phyloP scores from a whole-genome alignment of 2,329 filamentous ascomycete genomes.

The Xylariaceae sp. region DNA sequence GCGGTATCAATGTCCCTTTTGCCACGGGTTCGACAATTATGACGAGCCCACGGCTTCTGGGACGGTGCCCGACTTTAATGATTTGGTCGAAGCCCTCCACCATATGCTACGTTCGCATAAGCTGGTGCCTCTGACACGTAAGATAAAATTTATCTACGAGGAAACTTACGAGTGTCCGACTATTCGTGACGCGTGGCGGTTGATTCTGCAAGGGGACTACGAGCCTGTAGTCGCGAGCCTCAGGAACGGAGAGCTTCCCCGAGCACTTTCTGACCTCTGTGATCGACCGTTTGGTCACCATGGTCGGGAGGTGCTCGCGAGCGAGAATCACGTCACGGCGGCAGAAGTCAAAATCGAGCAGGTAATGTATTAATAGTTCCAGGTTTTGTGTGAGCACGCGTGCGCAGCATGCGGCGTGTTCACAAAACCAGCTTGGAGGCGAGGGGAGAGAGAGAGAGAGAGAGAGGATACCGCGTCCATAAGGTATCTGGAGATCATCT shows the following conservation, averaged over 20 bases:
- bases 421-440: neutral
- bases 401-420: neutral
- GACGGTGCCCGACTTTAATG: neutral
- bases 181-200: slow-evolving; percentile 6
- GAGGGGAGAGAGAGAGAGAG: neutral
- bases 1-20: slow-evolving; percentile 11
- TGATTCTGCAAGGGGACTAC: neutral
- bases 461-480: neutral
- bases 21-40: slow-evolving; percentile 11
- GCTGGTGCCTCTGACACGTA: neutral
- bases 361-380: neutral
- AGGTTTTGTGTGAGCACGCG: neutral
- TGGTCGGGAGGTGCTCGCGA: neutral
- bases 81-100: slow-evolving; percentile 1
- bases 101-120: slow-evolving; percentile 2
- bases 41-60: neutral
- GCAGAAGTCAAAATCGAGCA: neutral
- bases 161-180: neutral
- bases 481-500: neutral
- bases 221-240: neutral
- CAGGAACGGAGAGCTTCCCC: slow-evolving; percentile 5
- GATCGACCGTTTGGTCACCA: neutral
- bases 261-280: slow-evolving; percentile 5
- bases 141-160: slow-evolving; percentile 7
- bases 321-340: neutral